Evolutionary conservation across 306 rosid species (phyloP), one percentile per base, ranked within the genome.

Genomic region (Pyrus betulifolia): DNA sequence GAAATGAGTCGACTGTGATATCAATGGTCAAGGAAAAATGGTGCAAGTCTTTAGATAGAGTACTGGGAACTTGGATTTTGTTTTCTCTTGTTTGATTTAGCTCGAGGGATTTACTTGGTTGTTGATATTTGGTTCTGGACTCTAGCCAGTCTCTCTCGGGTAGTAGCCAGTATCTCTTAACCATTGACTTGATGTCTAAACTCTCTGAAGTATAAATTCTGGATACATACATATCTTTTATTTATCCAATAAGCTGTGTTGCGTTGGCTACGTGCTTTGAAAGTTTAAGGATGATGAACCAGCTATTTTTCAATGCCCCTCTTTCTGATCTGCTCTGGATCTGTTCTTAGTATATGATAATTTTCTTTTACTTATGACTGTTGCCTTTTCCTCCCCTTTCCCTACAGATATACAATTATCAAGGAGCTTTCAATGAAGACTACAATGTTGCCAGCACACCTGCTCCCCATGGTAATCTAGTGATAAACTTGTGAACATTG

Each of bases 401-500:
- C 31, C 69, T 74, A 74, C 91, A 95, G 97, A 92, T 95, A 81
- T 96, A 91, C 89, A 88, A 89, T 76, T 93, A 96, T 82, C 93
- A 87, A 82, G 93, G 85, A 74, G 92, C 57, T 64, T 92, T 19
- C 76, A 96, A 49, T 72, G 99, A 96, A 86, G 99, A 96, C 84
- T 96, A 96, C 91, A 96, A 93, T 78, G 49, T 91, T 79, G 92
- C 99, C 54, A 91, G 87, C 82, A 96, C 99, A 70, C 99, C 98
- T 71, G 97, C 97, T 83, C 96, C 99, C 59, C 82, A 83, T 67
- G 97, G 99, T 90, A 89, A 69, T 70, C 40, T 64, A 76, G 59
- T 74, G 72, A 40, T 44, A 62, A 57, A 80, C 21, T 67, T 31
- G 60, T 76, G 28, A 62, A 71, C 64, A 67, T 75, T 67, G 27